These are phyloP conservation scores for Bromus sterilis DNA, from an alignment of 176 grass and related monocot genomes.

Conservation along the genomic window DNA sequence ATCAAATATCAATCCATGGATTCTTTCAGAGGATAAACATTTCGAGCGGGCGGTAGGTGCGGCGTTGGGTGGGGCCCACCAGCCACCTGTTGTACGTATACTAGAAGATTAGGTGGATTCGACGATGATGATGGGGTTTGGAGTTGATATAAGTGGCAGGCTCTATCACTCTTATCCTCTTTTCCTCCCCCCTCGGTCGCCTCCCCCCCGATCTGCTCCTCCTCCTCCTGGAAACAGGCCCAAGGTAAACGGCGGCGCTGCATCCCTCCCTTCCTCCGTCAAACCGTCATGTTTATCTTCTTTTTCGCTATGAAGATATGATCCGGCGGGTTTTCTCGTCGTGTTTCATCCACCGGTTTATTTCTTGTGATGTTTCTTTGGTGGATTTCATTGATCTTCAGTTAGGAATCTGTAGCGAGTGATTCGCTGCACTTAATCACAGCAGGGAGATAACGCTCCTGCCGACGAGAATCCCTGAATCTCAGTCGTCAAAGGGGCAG, in stretches of 20 bases:
- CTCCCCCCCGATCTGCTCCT: neutral
- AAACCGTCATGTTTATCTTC: neutral
- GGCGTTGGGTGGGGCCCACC: too few species aligned
- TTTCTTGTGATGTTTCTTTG: too few species aligned
- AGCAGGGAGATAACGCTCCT: neutral
- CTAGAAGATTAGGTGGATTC: neutral
- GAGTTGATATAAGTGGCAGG: neutral
- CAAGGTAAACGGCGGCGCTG: neutral
- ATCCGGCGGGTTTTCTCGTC: neutral
- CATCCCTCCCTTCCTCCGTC: neutral
- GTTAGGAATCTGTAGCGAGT: too few species aligned
- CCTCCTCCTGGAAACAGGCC: neutral
- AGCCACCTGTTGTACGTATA: neutral
- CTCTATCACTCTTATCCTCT: conserved; percentile 8
- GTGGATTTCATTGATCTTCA: too few species aligned
- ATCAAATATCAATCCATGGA: too few species aligned
- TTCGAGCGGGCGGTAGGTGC: too few species aligned
- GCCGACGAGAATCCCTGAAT: neutral
- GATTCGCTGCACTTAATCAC: neutral
- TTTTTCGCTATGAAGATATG: neutral
- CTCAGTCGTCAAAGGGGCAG: neutral
- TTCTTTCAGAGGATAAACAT: too few species aligned
- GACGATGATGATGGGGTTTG: neutral
- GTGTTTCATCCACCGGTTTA: too few species aligned
- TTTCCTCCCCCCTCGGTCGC: too few species aligned